Evolutionary conservation across 2,329 filamentous ascomycete genomes (phyloP).

Genomic region (Hypoxylon sp.): DNA sequence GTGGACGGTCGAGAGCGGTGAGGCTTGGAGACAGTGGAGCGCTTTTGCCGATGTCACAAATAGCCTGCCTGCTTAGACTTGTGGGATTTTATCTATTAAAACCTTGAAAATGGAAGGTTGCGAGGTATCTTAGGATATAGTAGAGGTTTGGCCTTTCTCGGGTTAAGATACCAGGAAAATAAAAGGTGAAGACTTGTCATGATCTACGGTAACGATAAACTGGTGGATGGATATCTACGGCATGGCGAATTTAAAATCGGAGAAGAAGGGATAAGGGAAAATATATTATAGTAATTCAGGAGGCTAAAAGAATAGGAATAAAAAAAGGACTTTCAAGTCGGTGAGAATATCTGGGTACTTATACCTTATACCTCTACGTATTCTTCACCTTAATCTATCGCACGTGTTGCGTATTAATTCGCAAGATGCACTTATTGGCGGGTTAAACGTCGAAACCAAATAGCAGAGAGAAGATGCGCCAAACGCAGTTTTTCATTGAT

Average conservation of each 20-base stretch:
- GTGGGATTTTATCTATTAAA: not conserved
- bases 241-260: not conserved
- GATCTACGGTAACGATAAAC: not conserved
- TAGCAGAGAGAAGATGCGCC: not conserved
- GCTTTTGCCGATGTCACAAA: conserved; percentile 89
- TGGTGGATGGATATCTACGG: not conserved
- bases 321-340: not conserved
- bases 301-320: not conserved
- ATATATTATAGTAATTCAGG: not conserved
- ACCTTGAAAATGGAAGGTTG: not conserved
- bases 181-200: not conserved
- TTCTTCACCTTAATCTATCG: not conserved
- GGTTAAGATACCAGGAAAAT: conserved; percentile 32
- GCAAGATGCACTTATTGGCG: not conserved
- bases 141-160: not conserved
- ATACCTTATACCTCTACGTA: not conserved
- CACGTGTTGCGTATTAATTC: not conserved
- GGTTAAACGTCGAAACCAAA: not conserved
- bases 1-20: conserved; percentile 89
- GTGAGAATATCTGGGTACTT: not conserved
- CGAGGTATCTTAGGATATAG: not conserved
- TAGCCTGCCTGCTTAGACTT: conserved; percentile 51
- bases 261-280: conserved; percentile 17
- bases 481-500: not conserved
- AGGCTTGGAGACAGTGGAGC: conserved; percentile 86